A percentile compares a stretch with the other conserved stretches of the same genome.
Evolutionary conservation across 1,284 basidiomycete species (phyloP).

Genomic region (Porodaedalea pini): DNA sequence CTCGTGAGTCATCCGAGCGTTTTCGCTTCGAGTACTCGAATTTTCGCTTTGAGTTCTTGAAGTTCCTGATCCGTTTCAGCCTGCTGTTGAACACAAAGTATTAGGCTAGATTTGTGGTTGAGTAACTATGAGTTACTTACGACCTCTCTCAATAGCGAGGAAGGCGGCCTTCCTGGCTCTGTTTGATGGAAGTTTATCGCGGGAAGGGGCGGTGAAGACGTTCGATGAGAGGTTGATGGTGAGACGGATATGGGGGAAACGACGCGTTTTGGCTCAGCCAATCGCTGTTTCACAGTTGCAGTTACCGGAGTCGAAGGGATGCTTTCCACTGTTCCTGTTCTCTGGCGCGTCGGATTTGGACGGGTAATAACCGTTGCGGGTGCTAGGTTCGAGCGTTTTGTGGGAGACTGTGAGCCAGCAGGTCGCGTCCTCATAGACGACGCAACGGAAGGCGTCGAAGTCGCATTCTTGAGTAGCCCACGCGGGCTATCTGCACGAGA

Average conservation of each 20-base stretch:
- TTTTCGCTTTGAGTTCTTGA: constrained; percentile 81
- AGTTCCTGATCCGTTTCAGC: constrained; percentile 50
- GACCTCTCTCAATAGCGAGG: constrained; percentile 21
- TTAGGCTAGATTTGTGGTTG: neutral
- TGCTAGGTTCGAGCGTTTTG: constrained; percentile 26
- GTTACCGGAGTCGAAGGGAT: constrained; percentile 9
- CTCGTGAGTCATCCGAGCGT: constrained; percentile 82
- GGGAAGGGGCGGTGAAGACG: constrained; percentile 25
- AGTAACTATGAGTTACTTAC: neutral
- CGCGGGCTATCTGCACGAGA: constrained; percentile 46
- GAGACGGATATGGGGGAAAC: constrained; percentile 10
- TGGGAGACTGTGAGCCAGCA: constrained; percentile 34
- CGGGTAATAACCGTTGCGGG: constrained; percentile 23
- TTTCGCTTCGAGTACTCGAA: constrained; percentile 82
- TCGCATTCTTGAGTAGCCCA: constrained; percentile 32
- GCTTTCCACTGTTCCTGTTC: constrained; percentile 5
- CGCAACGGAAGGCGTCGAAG: constrained; percentile 39
- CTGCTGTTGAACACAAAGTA: neutral
- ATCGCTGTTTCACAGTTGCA: neutral
- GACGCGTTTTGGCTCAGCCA: constrained; percentile 1
- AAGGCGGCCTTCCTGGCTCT: constrained; percentile 25
- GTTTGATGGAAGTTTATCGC: constrained; percentile 15
- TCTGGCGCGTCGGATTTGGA: constrained; percentile 34
- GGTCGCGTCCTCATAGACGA: constrained; percentile 30
- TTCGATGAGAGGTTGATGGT: constrained; percentile 9